Evolutionary conservation across 805 yeast species (phyloP), one percentile per base, ranked within the genome.

Genomic region (Kluyveromyces wickerhamii): DNA sequence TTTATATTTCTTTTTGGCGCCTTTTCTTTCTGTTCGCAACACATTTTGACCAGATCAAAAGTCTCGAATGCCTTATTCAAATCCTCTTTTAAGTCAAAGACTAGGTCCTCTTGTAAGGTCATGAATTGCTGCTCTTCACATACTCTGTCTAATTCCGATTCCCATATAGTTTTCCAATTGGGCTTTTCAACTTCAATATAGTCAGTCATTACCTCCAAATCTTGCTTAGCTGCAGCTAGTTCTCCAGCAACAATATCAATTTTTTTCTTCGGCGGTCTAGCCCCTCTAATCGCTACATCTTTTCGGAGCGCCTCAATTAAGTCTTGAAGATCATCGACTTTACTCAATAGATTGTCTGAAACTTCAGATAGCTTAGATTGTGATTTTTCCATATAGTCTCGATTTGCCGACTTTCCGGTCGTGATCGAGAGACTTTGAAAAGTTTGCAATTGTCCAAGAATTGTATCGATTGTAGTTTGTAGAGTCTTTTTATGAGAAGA

Each of bases 41-140:
- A 85, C 49, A 81, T 74, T 39, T 83, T 85, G 2, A 92, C 88
- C 25, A 92, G 64, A 26, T 72, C 73, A 50, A 78, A 85, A 0
- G 96, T 89, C 50, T 87, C 95, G 29, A 67, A 66, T 1, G 94
- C 92, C 47, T 77, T 80, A 16, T 69, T 72, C 21, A 92, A 59
- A 59, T 92, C 99, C 42, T 85, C 92, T 27, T 71, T 73, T 42
- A 92, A 60, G 51, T 89, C 94, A 20, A 67, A 68, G 2, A 85
- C 74, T 36, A 94, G 70, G 40, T 85, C 95, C 48, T 86, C 96
- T 57, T 89, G 96, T 13, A 86, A 69, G 37, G 83, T 83, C 60
- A 88, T 76, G 55, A 86, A 86, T 45, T 89, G 94, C 56, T 92
- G 97, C 51, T 88, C 96, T 49, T 86, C 95, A 44, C 95, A 81